Evolutionary conservation across 331 rosid genomes (phyloP), one percentile per base, ranked within the genome.

Genomic region (Malus hybrid): DNA sequence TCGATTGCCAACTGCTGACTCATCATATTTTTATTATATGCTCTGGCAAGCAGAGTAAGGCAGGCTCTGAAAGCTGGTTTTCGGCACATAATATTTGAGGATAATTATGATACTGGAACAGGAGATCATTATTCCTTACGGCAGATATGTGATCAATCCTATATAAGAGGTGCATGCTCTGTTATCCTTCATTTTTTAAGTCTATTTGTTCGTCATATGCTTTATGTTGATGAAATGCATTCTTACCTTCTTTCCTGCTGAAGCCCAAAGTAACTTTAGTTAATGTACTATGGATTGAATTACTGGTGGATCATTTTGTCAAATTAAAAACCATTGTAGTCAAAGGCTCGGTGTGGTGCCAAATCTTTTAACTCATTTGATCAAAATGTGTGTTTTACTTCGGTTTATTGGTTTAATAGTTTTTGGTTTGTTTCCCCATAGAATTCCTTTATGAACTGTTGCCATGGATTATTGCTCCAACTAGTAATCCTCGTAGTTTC

Each of bases 71-170:
- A 90, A 73, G 97, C 90, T 78, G 99, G 99, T 74, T 92, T 95
- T 80, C 86, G 61, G 44, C 99, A 95, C 87, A 90, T 95, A 82
- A 86, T 95, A 75, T 95, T 95, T 76, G 99, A 95, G 90, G 99
- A 95, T 83, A 95, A 95, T 86, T 95, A 95, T 79, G 99, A 95
- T 82, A 95, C 98, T 55, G 99, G 99, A 83, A 92, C 97, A 9
- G 99, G 99, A 68, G 99, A 95, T 73, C 99, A 95, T 82, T 95
- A 95, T 90, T 95, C 99, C 72, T 73, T 92, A 52, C 87, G 99
- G 82, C 99, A 95, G 84, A 95, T 95, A 71, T 95, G 99, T 77
- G 99, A 95, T 83, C 99, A 95, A 77, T 75, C 69, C 77, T 92
- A 95, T 80, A 92, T 95, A 71, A 86, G 93, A 86, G 99, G 99